A percentile compares a stretch with the other conserved stretches of the same genome.
These are phyloP conservation scores for Microstegium vimineum DNA, from an alignment of 176 grass and related monocot genomes.

Conservation along the genomic window DNA sequence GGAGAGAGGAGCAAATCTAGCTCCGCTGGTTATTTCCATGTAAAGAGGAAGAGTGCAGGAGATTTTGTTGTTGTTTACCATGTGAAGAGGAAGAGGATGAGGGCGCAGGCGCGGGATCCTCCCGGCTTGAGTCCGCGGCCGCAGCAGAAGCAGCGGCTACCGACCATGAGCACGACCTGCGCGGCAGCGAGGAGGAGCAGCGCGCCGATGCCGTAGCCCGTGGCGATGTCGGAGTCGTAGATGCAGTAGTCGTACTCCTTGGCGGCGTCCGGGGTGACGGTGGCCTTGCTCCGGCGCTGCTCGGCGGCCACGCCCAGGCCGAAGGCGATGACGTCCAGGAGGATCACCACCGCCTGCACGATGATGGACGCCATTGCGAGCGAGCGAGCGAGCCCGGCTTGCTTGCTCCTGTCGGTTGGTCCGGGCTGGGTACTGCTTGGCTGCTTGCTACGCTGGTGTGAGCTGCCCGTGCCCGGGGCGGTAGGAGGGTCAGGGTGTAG, in stretches of 20 bases:
- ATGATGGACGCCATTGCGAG: constrained; percentile 52
- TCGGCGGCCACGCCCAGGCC: constrained; percentile 88
- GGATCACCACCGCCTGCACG: constrained; percentile 57
- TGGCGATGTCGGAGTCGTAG: constrained; percentile 87
- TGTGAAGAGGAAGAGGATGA: constrained; percentile 71
- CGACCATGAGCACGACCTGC: constrained; percentile 58
- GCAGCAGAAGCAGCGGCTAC: constrained; percentile 87
- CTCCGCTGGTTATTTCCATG: neutral
- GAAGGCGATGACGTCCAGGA: constrained; percentile 80
- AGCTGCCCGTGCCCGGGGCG: neutral
- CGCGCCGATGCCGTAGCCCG: constrained; percentile 76
- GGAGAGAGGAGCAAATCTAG: neutral
- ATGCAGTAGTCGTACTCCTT: constrained; percentile 74
- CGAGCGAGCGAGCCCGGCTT: neutral
- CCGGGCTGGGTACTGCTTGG: neutral
- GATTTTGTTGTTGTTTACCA: constrained; percentile 37
- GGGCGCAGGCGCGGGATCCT: constrained; percentile 66
- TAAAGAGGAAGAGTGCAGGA: neutral
- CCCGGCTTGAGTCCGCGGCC: constrained; percentile 74
- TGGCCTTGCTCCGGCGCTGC: constrained; percentile 82
- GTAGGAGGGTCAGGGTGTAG: neutral
- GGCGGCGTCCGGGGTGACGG: constrained; percentile 50
- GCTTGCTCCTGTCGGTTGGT: neutral
- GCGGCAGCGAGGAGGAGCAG: constrained; percentile 61
- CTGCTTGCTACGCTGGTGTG: too few relatives aligned